These are phyloP conservation scores for Arachnopeziza araneosa DNA, from an alignment of 2,329 filamentous ascomycete genomes.

Conservation along the genomic window DNA sequence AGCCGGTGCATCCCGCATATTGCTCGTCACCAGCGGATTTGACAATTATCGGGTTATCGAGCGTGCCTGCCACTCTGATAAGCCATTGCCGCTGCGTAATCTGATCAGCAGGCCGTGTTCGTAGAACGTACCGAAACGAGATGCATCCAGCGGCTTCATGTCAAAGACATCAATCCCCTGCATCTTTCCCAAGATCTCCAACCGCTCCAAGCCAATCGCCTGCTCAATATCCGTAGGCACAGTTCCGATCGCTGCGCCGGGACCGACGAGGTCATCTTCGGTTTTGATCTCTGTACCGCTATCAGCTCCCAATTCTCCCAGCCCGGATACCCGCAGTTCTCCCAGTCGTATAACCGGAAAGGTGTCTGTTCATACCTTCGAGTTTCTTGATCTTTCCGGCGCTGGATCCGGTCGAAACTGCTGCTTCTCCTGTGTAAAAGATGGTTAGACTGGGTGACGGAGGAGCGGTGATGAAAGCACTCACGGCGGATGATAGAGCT, in stretches of 20 bases:
- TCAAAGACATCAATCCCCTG: slow-evolving; percentile 97
- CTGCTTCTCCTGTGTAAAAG: slow-evolving; percentile 25
- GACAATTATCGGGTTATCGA: slow-evolving; percentile 85
- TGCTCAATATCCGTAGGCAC: slow-evolving; percentile 94
- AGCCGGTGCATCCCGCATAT: slow-evolving; percentile 93
- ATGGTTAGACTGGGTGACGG: slow-evolving; percentile 6
- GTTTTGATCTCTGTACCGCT: slow-evolving; percentile 66
- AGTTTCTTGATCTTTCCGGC: slow-evolving; percentile 30
- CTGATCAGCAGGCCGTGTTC: not conserved
- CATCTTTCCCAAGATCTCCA: slow-evolving; percentile 99
- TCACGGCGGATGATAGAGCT: slow-evolving; percentile 58
- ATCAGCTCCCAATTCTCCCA: slow-evolving; percentile 9
- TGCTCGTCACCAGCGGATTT: slow-evolving; percentile 93
- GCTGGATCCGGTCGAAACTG: slow-evolving; percentile 16
- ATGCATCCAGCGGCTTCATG: slow-evolving; percentile 92
- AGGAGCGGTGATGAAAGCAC: slow-evolving; percentile 30
- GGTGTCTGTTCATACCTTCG: slow-evolving; percentile 20
- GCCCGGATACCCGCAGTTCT: not conserved
- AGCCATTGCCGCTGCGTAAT: slow-evolving; percentile 9
- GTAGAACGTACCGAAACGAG: slow-evolving; percentile 64
- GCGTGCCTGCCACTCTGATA: slow-evolving; percentile 56
- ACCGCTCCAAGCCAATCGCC: slow-evolving; percentile 93
- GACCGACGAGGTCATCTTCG: slow-evolving; percentile 76
- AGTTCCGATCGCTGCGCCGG: slow-evolving; percentile 75
- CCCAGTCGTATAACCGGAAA: not conserved